Evolutionary conservation across 2,329 filamentous ascomycete species (phyloP).

Genomic region (Xylariaceae sp.): DNA sequence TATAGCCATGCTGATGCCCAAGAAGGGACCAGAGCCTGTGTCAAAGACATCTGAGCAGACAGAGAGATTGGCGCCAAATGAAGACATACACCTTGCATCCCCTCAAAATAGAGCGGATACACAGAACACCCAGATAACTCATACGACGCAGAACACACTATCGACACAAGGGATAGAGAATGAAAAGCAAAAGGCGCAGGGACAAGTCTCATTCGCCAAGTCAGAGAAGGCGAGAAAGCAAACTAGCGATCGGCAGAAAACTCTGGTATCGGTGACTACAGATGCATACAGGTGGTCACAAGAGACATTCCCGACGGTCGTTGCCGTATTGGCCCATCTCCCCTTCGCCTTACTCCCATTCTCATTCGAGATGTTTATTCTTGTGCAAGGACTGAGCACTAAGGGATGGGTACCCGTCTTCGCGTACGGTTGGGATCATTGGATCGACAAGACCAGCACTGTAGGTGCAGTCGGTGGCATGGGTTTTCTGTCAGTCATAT

Average conservation of each 20-base stretch:
- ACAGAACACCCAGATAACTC: background rate
- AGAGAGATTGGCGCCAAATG: background rate
- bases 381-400: constrained; percentile 69
- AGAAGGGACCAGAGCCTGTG: background rate
- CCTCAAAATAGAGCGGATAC: constrained; percentile 9
- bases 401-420: constrained; percentile 75
- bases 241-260: constrained; percentile 32
- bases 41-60: too few relatives aligned
- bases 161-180: constrained; percentile 7
- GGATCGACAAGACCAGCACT: constrained; percentile 67
- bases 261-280: constrained; percentile 49
- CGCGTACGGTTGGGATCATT: constrained; percentile 70
- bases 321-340: constrained; percentile 62
- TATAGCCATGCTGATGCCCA: background rate
- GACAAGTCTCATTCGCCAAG: too few relatives aligned
- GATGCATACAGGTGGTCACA: constrained; percentile 57
- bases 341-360: constrained; percentile 69
- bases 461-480: constrained; percentile 69
- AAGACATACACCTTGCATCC: background rate
- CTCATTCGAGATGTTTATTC: constrained; percentile 70
- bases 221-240: too few relatives aligned
- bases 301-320: constrained; percentile 69
- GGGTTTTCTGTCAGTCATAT: constrained; percentile 67
- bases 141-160: too few relatives aligned
- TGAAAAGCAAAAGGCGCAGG: background rate